These are phyloP conservation scores for Torulaspora delbrueckii DNA, from an alignment of 805 yeast species.

Conservation along the genomic window DNA sequence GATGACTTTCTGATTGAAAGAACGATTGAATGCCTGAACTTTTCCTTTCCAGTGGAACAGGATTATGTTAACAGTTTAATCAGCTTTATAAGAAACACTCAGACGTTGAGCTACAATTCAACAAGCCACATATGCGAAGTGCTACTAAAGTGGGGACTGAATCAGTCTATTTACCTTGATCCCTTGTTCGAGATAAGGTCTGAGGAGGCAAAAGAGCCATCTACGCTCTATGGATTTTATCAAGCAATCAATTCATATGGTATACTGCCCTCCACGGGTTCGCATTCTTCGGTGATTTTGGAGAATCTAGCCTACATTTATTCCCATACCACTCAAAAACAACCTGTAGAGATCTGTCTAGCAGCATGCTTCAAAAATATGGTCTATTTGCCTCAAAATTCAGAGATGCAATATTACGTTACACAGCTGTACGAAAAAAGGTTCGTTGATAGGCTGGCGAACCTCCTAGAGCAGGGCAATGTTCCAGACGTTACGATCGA, in stretches of 20 bases:
- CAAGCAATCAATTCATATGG: neutral
- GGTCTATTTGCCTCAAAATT: conserved; percentile 4
- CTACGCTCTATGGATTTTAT: conserved; percentile 4
- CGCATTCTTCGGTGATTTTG: conserved; percentile 8
- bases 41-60: conserved; percentile 2
- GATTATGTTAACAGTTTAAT: conserved; percentile 6
- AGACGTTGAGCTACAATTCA: conserved; percentile 1
- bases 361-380: conserved; percentile 10
- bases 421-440: conserved; percentile 12
- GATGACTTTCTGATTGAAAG: conserved; percentile 13
- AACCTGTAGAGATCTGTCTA: conserved; percentile 1
- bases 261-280: conserved; percentile 5
- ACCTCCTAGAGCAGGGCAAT: conserved; percentile 6
- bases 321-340: neutral
- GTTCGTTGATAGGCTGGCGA: conserved; percentile 14
- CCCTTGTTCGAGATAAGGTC: conserved; percentile 10
- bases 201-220: neutral
- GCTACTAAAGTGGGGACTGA: conserved; percentile 6
- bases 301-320: conserved; percentile 19
- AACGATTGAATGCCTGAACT: conserved; percentile 10
- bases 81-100: conserved; percentile 5
- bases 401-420: conserved; percentile 5
- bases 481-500: conserved; percentile 3
- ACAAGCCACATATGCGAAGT: neutral
- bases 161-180: neutral